Conservation (phyloP, 1,284 basidiomycete species). For the Cutaneotrichosporon sp. region DNA sequence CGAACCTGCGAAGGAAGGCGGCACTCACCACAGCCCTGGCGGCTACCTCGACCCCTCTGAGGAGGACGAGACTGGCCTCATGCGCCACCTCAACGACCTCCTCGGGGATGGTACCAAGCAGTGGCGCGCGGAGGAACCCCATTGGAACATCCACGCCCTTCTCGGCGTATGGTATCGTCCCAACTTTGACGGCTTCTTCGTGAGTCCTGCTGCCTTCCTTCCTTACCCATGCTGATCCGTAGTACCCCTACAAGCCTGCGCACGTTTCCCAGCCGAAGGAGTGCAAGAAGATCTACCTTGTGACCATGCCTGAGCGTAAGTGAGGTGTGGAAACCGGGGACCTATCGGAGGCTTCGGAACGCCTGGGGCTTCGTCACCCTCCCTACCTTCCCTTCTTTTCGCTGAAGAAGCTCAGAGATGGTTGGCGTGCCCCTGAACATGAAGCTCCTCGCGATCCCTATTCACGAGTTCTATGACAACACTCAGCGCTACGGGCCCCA, state of each 20-base stretch:
- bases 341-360: no score
- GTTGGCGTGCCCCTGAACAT: slow-evolving; percentile 97
- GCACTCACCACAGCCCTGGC: slow-evolving; percentile 67
- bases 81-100: slow-evolving; percentile 79
- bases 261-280: slow-evolving; percentile 98
- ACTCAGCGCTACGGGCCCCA: slow-evolving; percentile 92
- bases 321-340: neutral
- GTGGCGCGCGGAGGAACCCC: slow-evolving; percentile 27
- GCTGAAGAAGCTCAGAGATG: slow-evolving; percentile 63
- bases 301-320: slow-evolving; percentile 88
- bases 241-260: slow-evolving; percentile 97
- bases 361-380: neutral
- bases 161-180: slow-evolving; percentile 96
- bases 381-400: neutral
- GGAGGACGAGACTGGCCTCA: slow-evolving; percentile 85
- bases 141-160: slow-evolving; percentile 91
- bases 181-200: slow-evolving; percentile 97
- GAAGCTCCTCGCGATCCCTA: slow-evolving; percentile 92
- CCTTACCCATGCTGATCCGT: slow-evolving; percentile 6
- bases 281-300: slow-evolving; percentile 92
- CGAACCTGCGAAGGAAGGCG: neutral
- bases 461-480: slow-evolving; percentile 97
- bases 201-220: slow-evolving; percentile 54
- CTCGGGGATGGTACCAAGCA: slow-evolving; percentile 68
- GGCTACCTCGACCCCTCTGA: slow-evolving; percentile 96